These are phyloP conservation scores for Cryptococcus sp. DNA, from an alignment of 1,284 basidiomycete species.

Conservation along the genomic window DNA sequence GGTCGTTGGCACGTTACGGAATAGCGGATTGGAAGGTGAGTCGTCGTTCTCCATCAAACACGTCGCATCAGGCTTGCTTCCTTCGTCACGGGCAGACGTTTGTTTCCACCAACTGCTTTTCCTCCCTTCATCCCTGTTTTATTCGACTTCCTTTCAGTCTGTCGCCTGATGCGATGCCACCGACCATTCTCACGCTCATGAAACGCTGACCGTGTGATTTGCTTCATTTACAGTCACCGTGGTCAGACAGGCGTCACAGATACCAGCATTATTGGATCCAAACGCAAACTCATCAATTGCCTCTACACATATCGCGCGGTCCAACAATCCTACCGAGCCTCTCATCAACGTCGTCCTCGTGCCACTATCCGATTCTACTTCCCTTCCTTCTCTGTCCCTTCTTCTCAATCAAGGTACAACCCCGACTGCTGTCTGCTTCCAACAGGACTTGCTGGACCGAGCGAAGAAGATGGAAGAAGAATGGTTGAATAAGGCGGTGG, in stretches of 20 bases:
- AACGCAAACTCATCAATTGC: not conserved
- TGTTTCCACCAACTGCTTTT: not conserved
- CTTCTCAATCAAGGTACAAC: slow-evolving; percentile 48
- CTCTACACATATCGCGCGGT: slow-evolving; percentile 14
- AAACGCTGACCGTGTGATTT: not conserved
- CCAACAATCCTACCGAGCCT: slow-evolving; percentile 12
- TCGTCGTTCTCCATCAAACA: slow-evolving; percentile 3
- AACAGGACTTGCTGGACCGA: slow-evolving; percentile 51
- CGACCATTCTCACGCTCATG: not conserved
- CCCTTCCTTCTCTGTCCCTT: slow-evolving; percentile 49
- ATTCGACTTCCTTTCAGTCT: not conserved
- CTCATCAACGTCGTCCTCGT: slow-evolving; percentile 47
- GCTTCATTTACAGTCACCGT: slow-evolving; percentile 33
- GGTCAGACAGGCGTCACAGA: slow-evolving; percentile 40
- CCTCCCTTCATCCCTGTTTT: slow-evolving; percentile 1
- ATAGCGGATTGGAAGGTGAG: slow-evolving; percentile 50
- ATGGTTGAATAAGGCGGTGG: slow-evolving; percentile 45
- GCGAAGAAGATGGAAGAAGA: slow-evolving; percentile 47
- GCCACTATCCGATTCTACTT: slow-evolving; percentile 48
- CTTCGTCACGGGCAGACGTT: too few relatives aligned
- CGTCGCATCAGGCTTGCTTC: too few relatives aligned
- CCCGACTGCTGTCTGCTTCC: slow-evolving; percentile 52
- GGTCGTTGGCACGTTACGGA: slow-evolving; percentile 44
- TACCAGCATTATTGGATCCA: slow-evolving; percentile 35
- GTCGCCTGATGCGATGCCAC: not conserved